Percentiles rank a stretch among this genome's conserved stretches.
Evolutionary conservation across 2,329 filamentous ascomycete species (phyloP).

Genomic region (Colletotrichum sp.): DNA sequence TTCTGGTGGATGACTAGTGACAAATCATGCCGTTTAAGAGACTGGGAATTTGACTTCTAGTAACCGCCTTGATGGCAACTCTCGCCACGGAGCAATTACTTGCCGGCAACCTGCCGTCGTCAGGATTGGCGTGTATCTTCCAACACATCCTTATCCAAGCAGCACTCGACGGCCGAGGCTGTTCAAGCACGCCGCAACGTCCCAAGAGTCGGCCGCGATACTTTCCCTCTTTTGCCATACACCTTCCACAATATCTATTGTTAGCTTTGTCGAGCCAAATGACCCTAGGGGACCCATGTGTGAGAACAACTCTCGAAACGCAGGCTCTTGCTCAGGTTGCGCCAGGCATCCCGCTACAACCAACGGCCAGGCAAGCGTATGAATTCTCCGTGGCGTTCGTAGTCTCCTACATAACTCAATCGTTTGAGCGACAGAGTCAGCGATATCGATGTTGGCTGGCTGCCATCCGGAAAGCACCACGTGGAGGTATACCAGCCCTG

Average conservation of each 20-base stretch:
- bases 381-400: background rate
- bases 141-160: conserved; percentile 30
- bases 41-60: background rate
- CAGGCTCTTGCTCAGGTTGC: background rate
- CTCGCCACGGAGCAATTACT: background rate
- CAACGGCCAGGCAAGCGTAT: background rate
- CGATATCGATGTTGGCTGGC: conserved; percentile 46
- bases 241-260: conserved; percentile 46
- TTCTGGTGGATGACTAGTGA: background rate
- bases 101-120: background rate
- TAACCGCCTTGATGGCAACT: rapidly evolving
- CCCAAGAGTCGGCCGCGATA: conserved; percentile 45
- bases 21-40: background rate
- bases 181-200: conserved; percentile 46
- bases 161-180: conserved; percentile 42
- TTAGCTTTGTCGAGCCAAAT: conserved; percentile 50
- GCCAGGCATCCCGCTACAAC: background rate
- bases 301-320: background rate
- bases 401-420: conserved; percentile 17
- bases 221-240: conserved; percentile 44
- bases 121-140: background rate
- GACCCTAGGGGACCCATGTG: conserved; percentile 45
- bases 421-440: conserved; percentile 31
- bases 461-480: conserved; percentile 57
- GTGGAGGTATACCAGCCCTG: conserved; percentile 49